Base-by-base conservation (phyloP, 805 yeast species). In the Candida khao-thaluensis region DNA sequence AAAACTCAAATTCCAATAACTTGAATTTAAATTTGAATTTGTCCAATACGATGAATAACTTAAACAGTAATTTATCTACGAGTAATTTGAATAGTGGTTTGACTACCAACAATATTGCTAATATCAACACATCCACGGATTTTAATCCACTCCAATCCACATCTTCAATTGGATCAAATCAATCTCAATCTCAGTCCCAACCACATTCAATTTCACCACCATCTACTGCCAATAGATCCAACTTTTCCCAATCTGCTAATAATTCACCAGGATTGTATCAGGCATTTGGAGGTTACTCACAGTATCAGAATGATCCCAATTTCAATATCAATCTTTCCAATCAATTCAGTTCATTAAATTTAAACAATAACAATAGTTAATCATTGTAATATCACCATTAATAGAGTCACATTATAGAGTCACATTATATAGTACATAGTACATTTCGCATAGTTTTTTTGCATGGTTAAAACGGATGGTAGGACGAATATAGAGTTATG, bases 301-400 rank as follows among this genome's bases (percentile, higher is more conserved):
- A 42, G 21, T 33, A 41, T 27, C 30, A 27, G 32, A 24, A 28
- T 17, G 23, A 35, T 35, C 28, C 27, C 4, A 27, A 35, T 14
- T 44, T 47, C 49, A 37, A 33, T 17, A 31, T 31, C 14, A 53
- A 37, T 18, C 28, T 62, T 33, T 51, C 61, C 26, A 56, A 49
- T 40, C 69, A 64, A 37, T 56, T 66, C 43, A 61, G 60, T 44
- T 56, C 68, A 10, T 54, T 61, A 44, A 64, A 54, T 43, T 63
- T 62, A 41, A 58, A 59, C 41, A 49, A 52, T 29, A 38, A 48
- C 17, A 41, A 31, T 23, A 17, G 21, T 9, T 30, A 30, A 30
- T 23, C n/a, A 15, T 32, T n/a, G 8, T 23, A 24, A 16, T 17
- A 16, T 16, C 18, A 10, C 17, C 30, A 27, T 31, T 12, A 12